A percentile compares a stretch with the other conserved stretches of the same genome.
phyloP scores from a whole-genome alignment of 768 basidiomycete genomes.

The Hemileccinum rubropunctum region DNA sequence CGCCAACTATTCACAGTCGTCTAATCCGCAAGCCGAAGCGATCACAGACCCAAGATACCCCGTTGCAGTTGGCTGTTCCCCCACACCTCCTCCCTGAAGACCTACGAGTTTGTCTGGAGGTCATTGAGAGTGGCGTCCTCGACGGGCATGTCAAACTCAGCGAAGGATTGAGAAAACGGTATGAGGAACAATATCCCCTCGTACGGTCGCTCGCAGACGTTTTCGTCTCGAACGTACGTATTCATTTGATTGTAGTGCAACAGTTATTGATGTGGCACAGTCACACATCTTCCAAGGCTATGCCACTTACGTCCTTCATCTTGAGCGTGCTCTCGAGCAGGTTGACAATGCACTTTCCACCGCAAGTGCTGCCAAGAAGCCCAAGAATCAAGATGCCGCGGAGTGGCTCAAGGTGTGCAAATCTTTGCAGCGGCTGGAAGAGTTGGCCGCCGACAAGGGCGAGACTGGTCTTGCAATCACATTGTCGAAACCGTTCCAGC shows the following conservation, averaged over 20 bases:
- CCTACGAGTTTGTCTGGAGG: constrained; percentile 79
- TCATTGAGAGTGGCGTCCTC: constrained; percentile 81
- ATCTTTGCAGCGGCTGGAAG: constrained; percentile 74
- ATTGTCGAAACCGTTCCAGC: constrained; percentile 95
- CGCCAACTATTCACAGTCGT: constrained; percentile 34
- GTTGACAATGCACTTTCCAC: constrained; percentile 75
- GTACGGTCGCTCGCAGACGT: constrained; percentile 93
- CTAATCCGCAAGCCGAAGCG: constrained; percentile 70
- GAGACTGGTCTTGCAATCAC: constrained; percentile 95
- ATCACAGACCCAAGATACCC: constrained; percentile 51
- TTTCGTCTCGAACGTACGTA: constrained; percentile 87
- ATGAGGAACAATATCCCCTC: constrained; percentile 93
- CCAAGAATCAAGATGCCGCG: constrained; percentile 76
- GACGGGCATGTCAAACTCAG: constrained; percentile 87
- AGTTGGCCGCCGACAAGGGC: constrained; percentile 76
- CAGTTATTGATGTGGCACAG: constrained; percentile 41
- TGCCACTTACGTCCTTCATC: constrained; percentile 89
- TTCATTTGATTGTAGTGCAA: constrained; percentile 6
- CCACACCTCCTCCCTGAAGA: constrained; percentile 87
- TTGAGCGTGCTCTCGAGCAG: constrained; percentile 86
- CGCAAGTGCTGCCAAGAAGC: constrained; percentile 64
- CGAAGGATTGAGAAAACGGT: constrained; percentile 82
- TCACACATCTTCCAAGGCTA: constrained; percentile 94
- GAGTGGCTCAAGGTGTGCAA: constrained; percentile 80
- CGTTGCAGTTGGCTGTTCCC: constrained; percentile 53